Conservation (phyloP, 2,329 filamentous ascomycete species). For the Boeremia lycopersici region DNA sequence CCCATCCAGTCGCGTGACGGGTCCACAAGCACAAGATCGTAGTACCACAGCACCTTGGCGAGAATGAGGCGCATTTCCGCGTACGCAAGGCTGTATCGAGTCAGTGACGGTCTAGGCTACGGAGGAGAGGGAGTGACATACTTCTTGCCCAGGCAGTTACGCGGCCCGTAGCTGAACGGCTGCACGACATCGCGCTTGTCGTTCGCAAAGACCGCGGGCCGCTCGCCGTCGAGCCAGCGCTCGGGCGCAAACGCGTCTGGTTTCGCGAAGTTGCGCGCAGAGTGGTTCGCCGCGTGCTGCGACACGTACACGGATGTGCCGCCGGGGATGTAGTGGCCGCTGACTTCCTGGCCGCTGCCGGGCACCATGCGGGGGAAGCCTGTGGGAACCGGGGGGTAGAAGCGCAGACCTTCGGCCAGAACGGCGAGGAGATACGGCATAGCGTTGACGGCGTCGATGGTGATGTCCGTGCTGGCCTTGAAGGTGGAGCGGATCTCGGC, state of each 20-base stretch:
- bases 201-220: slow-evolving; percentile 23
- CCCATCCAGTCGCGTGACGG: slow-evolving; percentile 47
- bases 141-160: slow-evolving; percentile 42
- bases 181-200: slow-evolving; percentile 43
- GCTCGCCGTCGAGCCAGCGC: slow-evolving; percentile 47
- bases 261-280: slow-evolving; percentile 33
- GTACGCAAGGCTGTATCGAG: slow-evolving; percentile 26
- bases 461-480: slow-evolving; percentile 26
- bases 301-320: slow-evolving; percentile 36
- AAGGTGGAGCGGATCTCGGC: slow-evolving; percentile 35
- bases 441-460: slow-evolving; percentile 31
- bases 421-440: slow-evolving; percentile 38
- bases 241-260: slow-evolving; percentile 36
- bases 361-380: slow-evolving; percentile 39
- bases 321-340: slow-evolving; percentile 35
- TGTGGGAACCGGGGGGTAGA: slow-evolving; percentile 38
- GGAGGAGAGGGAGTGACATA: slow-evolving; percentile 23
- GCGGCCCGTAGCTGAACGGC: slow-evolving; percentile 37
- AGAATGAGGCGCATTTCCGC: slow-evolving; percentile 39
- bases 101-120: slow-evolving; percentile 1
- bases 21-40: slow-evolving; percentile 31
- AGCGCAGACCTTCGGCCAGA: slow-evolving; percentile 33
- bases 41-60: slow-evolving; percentile 31
- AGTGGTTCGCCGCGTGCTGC: slow-evolving; percentile 41
- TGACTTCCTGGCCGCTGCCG: slow-evolving; percentile 28